Base-by-base conservation (phyloP, 768 basidiomycete genomes). In the Psilocybe cubensis region DNA sequence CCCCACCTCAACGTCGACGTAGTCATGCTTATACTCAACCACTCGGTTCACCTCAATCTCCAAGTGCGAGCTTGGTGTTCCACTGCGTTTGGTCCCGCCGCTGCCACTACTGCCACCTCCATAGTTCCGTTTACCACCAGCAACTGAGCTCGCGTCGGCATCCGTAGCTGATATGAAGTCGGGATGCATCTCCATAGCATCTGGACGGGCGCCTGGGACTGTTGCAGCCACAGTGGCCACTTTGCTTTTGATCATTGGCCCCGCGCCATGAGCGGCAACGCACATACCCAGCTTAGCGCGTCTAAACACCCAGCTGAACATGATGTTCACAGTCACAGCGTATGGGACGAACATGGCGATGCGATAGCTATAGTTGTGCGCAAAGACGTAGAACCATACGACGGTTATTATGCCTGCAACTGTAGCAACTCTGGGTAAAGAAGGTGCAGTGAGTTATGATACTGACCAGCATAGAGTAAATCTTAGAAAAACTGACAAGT, bases 301-400 rank as follows among this genome's bases (percentile, higher is more conserved):
- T n/a, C 52, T 25, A 20, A 53, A 53, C 17, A 53, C 52, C 52
- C 52, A 53, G 52, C 52, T 44, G 52, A 53, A 53, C 38, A 53
- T 41, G 14, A 53, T 53, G 41, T 53, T 53, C 14, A 53, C 41
- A 7, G 42, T 43, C 7, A 33, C 41, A 10, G 52, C 40, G 29
- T 53, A 53, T 18, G 41, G 52, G 20, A 29, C 25, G 28, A 43
- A 43, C 42, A 53, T 28, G 9, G 41, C 25, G 6, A 53, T 17
- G 11, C 52, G 52, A 41, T 53, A 53, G 28, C 41, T 29, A 9
- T 24, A n/a, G 21, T 29, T 27, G 11, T 17, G 44, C 3, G 28
- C 23, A 20, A 31, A 53, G 27, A 21, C 52, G 42, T 27, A 53
- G 28, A 53, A 53, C 52, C 52, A 53, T 3, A 21, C 41, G 24